Percentiles rank a stretch among this genome's conserved stretches.
Evolutionary conservation across 768 basidiomycete species (phyloP).

Genomic region (Panus rudis): DNA sequence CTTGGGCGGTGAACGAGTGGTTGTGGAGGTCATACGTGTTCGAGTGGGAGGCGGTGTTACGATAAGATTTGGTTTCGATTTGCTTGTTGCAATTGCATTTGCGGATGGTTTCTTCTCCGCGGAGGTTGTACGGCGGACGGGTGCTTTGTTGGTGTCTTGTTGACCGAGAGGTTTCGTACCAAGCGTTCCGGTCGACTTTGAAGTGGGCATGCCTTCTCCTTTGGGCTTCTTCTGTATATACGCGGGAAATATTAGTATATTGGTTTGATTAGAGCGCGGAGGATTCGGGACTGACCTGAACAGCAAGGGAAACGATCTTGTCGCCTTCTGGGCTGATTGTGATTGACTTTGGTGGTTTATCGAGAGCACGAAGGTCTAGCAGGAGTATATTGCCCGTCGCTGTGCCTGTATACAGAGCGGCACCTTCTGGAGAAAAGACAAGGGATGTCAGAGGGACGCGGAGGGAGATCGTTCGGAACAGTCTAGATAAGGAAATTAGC

Average conservation of each 20-base stretch:
- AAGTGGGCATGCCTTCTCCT: constrained; percentile 8
- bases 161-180: constrained; percentile 19
- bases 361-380: constrained; percentile 56
- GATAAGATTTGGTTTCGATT: too few species aligned
- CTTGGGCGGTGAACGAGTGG: too few species aligned
- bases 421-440: constrained; percentile 64
- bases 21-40: too few species aligned
- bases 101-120: too few species aligned
- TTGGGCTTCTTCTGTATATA: constrained; percentile 16
- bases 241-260: constrained; percentile 18
- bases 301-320: constrained; percentile 44
- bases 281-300: constrained; percentile 39
- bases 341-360: constrained; percentile 55
- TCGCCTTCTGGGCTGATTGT: constrained; percentile 40
- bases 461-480: constrained; percentile 51
- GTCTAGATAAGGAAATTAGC: constrained; percentile 27
- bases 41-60: too few species aligned
- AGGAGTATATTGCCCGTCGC: constrained; percentile 56
- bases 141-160: constrained; percentile 16
- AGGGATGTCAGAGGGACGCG: constrained; percentile 52
- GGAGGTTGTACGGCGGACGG: neutral
- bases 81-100: too few species aligned
- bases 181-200: constrained; percentile 19
- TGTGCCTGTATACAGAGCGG: constrained; percentile 58
- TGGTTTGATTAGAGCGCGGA: neutral